Evolutionary conservation across 345 rosid genomes (phyloP), one percentile per base, ranked within the genome.

Genomic region (Tarenaya hassleriana): DNA sequence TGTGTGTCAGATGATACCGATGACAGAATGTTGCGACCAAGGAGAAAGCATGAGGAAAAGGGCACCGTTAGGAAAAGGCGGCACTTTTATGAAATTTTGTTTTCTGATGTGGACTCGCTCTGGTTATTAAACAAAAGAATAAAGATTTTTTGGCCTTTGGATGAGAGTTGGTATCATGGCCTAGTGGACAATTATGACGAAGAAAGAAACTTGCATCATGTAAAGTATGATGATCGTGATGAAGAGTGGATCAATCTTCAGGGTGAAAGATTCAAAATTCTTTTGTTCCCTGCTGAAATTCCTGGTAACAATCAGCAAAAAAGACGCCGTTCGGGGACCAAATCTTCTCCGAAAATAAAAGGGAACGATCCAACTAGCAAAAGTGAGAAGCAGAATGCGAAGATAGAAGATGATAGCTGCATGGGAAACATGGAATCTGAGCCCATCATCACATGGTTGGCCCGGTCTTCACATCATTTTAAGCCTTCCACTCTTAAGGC

Each of bases 81-180:
- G 16, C 94, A 83, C 69, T 91, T 77, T 58, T 91, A 91, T 66
- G 96, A 87, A 73, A 31, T 91, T 65, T 70, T 56, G 17, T 73
- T 74, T 10, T 75, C 75, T 37, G 84, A 91, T 65, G 68, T 87
- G 74, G 95, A 87, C 64, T 78, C 77, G 4, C 46, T 63, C 16
- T 87, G 95, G 89, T 79, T 82, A 27, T 51, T 91, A 52, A 77
- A 91, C 62, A 69, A 77, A 39, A 81, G 79, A 55, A 87, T 91
- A 37, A 91, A 87, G 62, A 82, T 91, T 34, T 82, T 84, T 67
- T 91, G 98, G 98, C 98, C 98, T 61, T 62, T 91, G 82, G 98
- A 91, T 64, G 64, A 82, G 76, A 77, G 65, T 43, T 91, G 98
- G 98, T 91, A 91, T 57, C 69, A 58, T 76, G 98, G 98, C 55